Evolutionary conservation across 805 yeast genomes (phyloP).

Genomic region (Starmerella bombi): DNA sequence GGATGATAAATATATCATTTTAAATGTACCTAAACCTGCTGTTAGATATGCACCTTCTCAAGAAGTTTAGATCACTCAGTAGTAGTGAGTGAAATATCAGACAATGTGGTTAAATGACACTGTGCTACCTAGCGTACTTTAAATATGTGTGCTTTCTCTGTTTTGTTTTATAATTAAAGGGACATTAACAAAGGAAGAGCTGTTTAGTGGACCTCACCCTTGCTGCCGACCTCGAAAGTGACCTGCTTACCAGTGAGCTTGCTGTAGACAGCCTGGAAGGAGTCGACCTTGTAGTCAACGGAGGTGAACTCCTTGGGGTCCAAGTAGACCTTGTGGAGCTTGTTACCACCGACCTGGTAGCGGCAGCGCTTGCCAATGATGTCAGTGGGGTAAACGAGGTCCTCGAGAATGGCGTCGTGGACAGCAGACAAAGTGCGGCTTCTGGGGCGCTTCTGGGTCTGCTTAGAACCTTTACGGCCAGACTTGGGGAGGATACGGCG

Average conservation of each 20-base stretch:
- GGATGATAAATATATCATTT: no score
- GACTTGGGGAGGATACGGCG: constrained; percentile 99
- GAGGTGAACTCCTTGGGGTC: constrained; percentile 95
- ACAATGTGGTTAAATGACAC: no score
- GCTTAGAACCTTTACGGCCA: constrained; percentile 76
- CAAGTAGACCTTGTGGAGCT: constrained; percentile 92
- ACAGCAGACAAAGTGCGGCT: constrained; percentile 98
- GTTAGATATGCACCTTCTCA: no score
- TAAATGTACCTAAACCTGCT: no score
- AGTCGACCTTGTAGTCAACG: constrained; percentile 97
- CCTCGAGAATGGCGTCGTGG: constrained; percentile 97
- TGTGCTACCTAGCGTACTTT: no score
- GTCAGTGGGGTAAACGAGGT: constrained; percentile 98
- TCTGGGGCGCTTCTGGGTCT: constrained; percentile 97
- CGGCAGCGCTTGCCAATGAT: constrained; percentile 98
- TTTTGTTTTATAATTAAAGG: no score
- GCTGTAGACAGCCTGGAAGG: constrained; percentile 96
- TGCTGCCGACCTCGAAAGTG: constrained; percentile 67
- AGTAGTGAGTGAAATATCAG: no score
- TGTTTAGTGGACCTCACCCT: constrained; percentile 21
- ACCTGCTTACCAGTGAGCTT: constrained; percentile 99
- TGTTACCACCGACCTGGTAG: constrained; percentile 97
- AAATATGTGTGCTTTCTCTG: no score
- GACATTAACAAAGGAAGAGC: no score
- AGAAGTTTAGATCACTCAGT: no score